Evolutionary conservation across 192 early-diverging fungal species (phyloP), one percentile per base, ranked within the genome.

Genomic region (Lobosporangium transversale): DNA sequence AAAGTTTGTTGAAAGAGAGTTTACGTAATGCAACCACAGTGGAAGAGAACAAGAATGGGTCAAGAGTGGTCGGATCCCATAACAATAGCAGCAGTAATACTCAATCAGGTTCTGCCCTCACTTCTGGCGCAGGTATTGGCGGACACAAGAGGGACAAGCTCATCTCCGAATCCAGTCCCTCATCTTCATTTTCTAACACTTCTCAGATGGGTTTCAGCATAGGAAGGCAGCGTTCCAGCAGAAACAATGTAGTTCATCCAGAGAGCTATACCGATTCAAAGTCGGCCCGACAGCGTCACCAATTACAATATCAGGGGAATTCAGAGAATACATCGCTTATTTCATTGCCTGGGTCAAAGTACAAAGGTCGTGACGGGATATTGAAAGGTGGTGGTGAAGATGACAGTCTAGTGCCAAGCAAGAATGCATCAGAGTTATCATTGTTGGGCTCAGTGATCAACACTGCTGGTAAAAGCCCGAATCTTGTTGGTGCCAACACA

Each of bases 341-440:
- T 20, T 66, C 71, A 15, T 56, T 75, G 30, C 57, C 71, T 8
- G 71, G 71, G n/a, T 75, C 71, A 9, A 58, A 53, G 26, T 65
- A 58, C 20, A 50, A 57, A 8, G 70, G 62, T 3, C 56, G 15
- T 21, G 31, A 53, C 50, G 29, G 45, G 40, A 45, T 21, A 40
- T 26, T 37, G 4, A 20, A 12, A 9, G 18, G 36, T 30, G 49
- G 29, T 3, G 57, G 48, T 1, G 62, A 65, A 10, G 59, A 44
- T 52, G 44, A 24, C 10, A 48, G 9, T 14, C 4, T 30, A n/a
- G 12, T 24, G 17, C 23, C 44, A 10, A 45, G 53, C 32, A 53
- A 52, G 8, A 62, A 49, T 48, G 51, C 52, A 37, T 57, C 68
- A 3, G 70, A 59, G 20, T n/a, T 51, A 23, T 58, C 63, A 6